Evolutionary conservation across 306 rosid genomes (phyloP).

Genomic region (Vigna nakashimae): DNA sequence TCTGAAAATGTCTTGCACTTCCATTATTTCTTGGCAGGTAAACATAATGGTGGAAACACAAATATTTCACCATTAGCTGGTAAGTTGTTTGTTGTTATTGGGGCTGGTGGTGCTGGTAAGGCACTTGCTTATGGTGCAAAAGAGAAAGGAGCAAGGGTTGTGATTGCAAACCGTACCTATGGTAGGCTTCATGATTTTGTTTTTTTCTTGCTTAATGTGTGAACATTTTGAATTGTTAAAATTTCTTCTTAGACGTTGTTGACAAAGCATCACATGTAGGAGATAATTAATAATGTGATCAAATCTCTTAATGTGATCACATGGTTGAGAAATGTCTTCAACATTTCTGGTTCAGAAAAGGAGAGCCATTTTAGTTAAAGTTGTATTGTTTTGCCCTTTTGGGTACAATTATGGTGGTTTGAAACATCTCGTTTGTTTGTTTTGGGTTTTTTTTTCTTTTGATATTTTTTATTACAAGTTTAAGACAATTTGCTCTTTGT

Average conservation of each 20-base stretch:
- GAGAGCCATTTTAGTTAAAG: slow-evolving; percentile 18
- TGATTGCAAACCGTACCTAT: slow-evolving; percentile 92
- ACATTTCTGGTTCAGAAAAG: background rate
- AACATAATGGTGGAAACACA: slow-evolving; percentile 46
- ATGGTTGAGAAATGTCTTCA: slow-evolving; percentile 24
- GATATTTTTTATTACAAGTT: slow-evolving; percentile 6
- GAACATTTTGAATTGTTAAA: slow-evolving; percentile 32
- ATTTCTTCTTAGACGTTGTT: slow-evolving; percentile 28
- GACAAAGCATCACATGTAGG: slow-evolving; percentile 19
- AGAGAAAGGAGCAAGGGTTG: slow-evolving; percentile 89
- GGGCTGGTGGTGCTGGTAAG: slow-evolving; percentile 98
- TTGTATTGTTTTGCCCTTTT: slow-evolving; percentile 10
- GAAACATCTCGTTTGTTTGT: slow-evolving; percentile 22
- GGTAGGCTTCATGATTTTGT: slow-evolving; percentile 56
- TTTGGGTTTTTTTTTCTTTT: slow-evolving; percentile 6
- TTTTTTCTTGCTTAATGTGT: slow-evolving; percentile 26
- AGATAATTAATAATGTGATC: slow-evolving; percentile 31
- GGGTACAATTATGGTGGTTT: slow-evolving; percentile 20
- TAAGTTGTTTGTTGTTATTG: slow-evolving; percentile 84
- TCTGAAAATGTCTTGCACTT: slow-evolving; percentile 19
- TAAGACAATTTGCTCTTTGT: slow-evolving; percentile 14
- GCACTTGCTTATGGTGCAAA: slow-evolving; percentile 98
- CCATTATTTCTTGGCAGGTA: slow-evolving; percentile 51
- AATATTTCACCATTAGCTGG: slow-evolving; percentile 82
- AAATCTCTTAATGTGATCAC: slow-evolving; percentile 28